phyloP scores from a whole-genome alignment of 192 early-diverging fungal species.

The Coemansia asiatica region DNA sequence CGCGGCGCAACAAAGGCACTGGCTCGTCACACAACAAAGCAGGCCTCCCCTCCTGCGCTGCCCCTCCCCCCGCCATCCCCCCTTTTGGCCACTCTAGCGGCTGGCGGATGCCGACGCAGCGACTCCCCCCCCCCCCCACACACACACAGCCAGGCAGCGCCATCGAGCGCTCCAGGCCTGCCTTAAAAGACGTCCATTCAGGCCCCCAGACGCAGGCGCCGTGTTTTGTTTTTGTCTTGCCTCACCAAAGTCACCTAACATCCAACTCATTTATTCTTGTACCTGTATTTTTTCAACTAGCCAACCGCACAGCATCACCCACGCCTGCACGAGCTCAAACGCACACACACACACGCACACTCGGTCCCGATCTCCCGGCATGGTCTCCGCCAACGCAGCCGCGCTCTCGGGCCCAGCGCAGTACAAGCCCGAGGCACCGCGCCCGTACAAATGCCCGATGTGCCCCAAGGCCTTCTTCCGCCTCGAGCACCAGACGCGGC shows the following conservation, averaged over 20 bases:
- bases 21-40: not conserved
- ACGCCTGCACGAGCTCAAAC: not conserved
- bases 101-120: not conserved
- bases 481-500: conserved; percentile 77
- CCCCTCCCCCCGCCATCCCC: conserved; percentile 1
- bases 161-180: not conserved
- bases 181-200: not conserved
- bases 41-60: not conserved
- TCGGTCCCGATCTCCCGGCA: conserved; percentile 4
- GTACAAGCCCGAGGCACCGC: conserved; percentile 54
- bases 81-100: not conserved
- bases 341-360: conserved; percentile 8
- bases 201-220: not conserved
- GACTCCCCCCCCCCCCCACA: too few species aligned
- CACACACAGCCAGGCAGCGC: not conserved
- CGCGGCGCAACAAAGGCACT: not conserved
- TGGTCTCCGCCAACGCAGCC: conserved; percentile 22
- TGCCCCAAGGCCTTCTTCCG: conserved; percentile 75
- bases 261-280: not conserved
- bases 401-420: conserved; percentile 14
- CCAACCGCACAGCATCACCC: not conserved
- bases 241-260: not conserved
- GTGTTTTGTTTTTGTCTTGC: not conserved
- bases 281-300: not conserved
- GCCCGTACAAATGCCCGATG: conserved; percentile 73